Base-by-base conservation (phyloP, 805 yeast genomes). In the Saccharomycopsis sp. region DNA sequence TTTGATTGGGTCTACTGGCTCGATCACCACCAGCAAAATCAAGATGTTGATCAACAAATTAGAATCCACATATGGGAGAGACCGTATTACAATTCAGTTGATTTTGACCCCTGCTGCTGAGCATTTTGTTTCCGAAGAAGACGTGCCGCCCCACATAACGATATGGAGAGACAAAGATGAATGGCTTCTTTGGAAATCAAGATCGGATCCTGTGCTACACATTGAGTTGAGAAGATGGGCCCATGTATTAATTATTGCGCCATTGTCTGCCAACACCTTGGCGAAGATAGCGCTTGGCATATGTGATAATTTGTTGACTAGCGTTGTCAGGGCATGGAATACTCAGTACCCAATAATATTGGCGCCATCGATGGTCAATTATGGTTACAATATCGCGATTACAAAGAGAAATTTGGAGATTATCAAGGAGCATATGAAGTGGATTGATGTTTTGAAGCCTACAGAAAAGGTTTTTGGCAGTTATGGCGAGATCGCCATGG, bases 401-500 rank as follows among this genome's bases (percentile, higher is more conserved):
- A 89, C 97, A 1, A 84, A 80, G 57, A 75, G 83, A 50, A 96
- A 89, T 49, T 64, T 89, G 47, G 69, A 75, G 45, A 65, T 80
- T 26, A 74, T 89, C 42, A 71, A 74, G 35, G 95, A 86, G 49
- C 95, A 87, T 50, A 88, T 92, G 92, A 85, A 89, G 26, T 89
- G 94, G 89, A 80, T 89, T 48, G 94, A 86, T 50, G 76, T 89
- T n/a, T 69, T 92, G 55, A 81, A 80, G 57, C 98, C 98, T 0
- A 86, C 87, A 18, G 98, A 89, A 59, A 89, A 89, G 60, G 95
- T 89, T 4, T 77, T 82, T 55, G 86, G 94, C 42, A 73, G 85
- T 31, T 86, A 88, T 63, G 97, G 98, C 47, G 97, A 89, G 53
- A 87, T 92, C 42, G 97, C 97, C n/a, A 82, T 92, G 86, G 97